Base-by-base conservation (phyloP, 2,329 filamentous ascomycete species). In the Chalara sp. region DNA sequence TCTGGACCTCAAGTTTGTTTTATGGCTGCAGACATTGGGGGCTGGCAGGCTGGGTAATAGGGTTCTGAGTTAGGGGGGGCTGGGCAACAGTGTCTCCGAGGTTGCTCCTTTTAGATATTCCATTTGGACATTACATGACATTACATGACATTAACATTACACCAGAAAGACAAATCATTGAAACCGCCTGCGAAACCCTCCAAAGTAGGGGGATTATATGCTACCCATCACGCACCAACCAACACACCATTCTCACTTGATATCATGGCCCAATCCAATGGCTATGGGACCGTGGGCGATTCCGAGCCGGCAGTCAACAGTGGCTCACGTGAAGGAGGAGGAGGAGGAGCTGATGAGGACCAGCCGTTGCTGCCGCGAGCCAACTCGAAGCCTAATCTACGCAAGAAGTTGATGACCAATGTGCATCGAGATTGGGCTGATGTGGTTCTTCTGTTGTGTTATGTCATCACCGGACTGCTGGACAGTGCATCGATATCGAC, bases 401-500 rank as follows among this genome's bases (percentile, higher is more conserved):
- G 50, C 6, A 50, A 53, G n/a, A 48, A 43, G 6, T 39, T 58
- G 55, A 53, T 47, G 12, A 49, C 43, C 6, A 73, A 85, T 50
- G 71, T 89, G 49, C 74, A 72, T 53, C 79, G 81, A 31, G 73
- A 78, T 43, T 78, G 81, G 75, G 80, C 82, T 11, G 87, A 92
- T 61, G 56, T 87, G 1, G 71, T 89, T 21, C 73, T 92, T 39
- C 71, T 92, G 4, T 70, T 80, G 31, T 89, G 85, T 68, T 91
- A 90, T 65, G 70, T 87, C 56, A 84, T 90, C 63, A 91, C 87
- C 0, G 87, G 87, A 4, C 72, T 92, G 8, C 76, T 89, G 6
- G 87, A 92, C 68, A 88, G 84, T 67, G 82, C 85, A 2, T 82
- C 86, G 2, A 85, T 87, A 44, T 84, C 83, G 51, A 85, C 86